These are phyloP conservation scores for Suhomyces vadensis DNA, from an alignment of 805 yeast species.

Conservation along the genomic window DNA sequence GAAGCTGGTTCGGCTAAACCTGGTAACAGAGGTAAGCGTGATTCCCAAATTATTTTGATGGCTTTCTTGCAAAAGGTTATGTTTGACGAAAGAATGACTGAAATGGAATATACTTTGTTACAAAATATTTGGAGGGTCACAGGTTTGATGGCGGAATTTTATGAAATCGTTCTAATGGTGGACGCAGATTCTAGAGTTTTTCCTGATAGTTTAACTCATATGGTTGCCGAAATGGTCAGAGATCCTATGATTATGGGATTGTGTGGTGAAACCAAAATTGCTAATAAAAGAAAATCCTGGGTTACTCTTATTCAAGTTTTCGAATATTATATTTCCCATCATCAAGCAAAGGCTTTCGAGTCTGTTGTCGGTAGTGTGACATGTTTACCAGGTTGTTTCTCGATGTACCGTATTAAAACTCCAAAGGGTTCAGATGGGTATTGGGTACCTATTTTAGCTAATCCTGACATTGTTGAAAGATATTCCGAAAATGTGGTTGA, in stretches of 20 bases:
- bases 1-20: slow-evolving; percentile 69
- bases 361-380: slow-evolving; percentile 95
- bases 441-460: slow-evolving; percentile 93
- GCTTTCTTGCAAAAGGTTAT: slow-evolving; percentile 83
- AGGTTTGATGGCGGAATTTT: slow-evolving; percentile 79
- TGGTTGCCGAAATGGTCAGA: slow-evolving; percentile 85
- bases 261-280: slow-evolving; percentile 92
- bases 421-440: slow-evolving; percentile 70
- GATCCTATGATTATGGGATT: slow-evolving; percentile 88
- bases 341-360: slow-evolving; percentile 91
- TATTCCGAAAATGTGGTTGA: slow-evolving; percentile 84
- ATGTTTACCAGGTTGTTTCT: slow-evolving; percentile 94
- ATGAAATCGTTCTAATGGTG: slow-evolving; percentile 85
- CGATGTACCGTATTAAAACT: slow-evolving; percentile 85
- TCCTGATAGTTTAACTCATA: slow-evolving; percentile 86
- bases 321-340: slow-evolving; percentile 91
- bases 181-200: slow-evolving; percentile 91
- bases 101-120: slow-evolving; percentile 77
- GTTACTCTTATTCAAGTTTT: slow-evolving; percentile 92
- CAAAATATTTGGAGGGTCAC: slow-evolving; percentile 77
- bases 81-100: slow-evolving; percentile 93
- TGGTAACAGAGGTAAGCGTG: slow-evolving; percentile 96
- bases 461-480: slow-evolving; percentile 90
- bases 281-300: slow-evolving; percentile 82
- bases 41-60: slow-evolving; percentile 89